phyloP scores from a whole-genome alignment of 2,329 filamentous ascomycete genomes.

The Raffaelea ambrosiae region DNA sequence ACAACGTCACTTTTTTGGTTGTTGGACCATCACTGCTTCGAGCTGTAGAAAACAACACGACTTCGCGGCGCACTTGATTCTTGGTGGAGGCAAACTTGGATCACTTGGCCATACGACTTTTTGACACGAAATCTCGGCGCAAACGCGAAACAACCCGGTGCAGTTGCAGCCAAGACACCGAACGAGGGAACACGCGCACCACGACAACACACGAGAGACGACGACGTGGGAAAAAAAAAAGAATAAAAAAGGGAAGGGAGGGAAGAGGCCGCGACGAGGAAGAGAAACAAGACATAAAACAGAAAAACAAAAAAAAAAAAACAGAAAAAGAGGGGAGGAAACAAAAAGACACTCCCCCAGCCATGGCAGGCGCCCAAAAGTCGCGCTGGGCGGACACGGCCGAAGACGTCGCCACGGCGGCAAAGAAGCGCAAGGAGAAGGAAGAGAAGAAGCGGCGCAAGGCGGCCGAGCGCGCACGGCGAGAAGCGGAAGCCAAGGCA shows the following conservation, averaged over 20 bases:
- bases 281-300: neutral
- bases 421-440: slow-evolving; percentile 69
- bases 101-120: no score
- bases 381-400: slow-evolving; percentile 87
- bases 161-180: no score
- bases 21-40: no score
- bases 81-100: no score
- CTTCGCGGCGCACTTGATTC: no score
- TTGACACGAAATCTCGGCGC: no score
- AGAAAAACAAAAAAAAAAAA: neutral
- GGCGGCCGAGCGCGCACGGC: slow-evolving; percentile 36
- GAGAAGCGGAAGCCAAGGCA: slow-evolving; percentile 26
- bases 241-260: neutral
- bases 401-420: slow-evolving; percentile 68
- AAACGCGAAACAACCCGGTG: no score
- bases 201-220: no score
- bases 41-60: no score
- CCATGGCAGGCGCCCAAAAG: slow-evolving; percentile 52
- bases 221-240: no score
- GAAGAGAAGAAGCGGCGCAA: slow-evolving; percentile 83
- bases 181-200: no score
- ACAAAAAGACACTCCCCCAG: neutral
- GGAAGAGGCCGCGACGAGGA: no score
- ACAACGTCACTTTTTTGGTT: neutral
- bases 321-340: neutral